Evolutionary conservation across 2,329 filamentous ascomycete species (phyloP).

Genomic region (Beauveria bassiana): DNA sequence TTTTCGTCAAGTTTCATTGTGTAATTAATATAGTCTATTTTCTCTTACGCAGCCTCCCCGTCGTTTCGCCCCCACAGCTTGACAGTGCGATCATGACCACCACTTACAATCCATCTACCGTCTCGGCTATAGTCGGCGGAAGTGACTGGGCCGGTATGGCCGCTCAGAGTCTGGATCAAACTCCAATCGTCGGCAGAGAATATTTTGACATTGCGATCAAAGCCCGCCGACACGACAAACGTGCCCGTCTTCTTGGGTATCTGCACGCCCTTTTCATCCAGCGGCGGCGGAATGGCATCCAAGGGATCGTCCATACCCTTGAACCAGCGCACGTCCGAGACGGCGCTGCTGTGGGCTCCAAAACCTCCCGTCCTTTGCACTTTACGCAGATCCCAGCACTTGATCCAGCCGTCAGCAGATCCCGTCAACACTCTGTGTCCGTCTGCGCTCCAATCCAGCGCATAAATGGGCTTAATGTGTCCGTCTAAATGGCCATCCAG

Average conservation of each 20-base stretch:
- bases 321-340: slow-evolving; percentile 91
- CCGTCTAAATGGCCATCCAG: slow-evolving; percentile 77
- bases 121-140: slow-evolving; percentile 84
- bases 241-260: slow-evolving; percentile 80
- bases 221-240: slow-evolving; percentile 84
- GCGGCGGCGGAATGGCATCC: slow-evolving; percentile 49
- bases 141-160: slow-evolving; percentile 86
- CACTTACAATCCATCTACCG: slow-evolving; percentile 87
- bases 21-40: no score
- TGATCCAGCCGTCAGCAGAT: slow-evolving; percentile 90
- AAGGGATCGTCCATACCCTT: slow-evolving; percentile 74
- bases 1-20: not conserved
- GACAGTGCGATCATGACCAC: slow-evolving; percentile 87
- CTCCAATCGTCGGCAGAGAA: slow-evolving; percentile 97
- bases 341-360: slow-evolving; percentile 83
- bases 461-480: slow-evolving; percentile 85
- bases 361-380: slow-evolving; percentile 77
- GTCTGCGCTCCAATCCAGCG: slow-evolving; percentile 85
- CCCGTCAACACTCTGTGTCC: slow-evolving; percentile 89
- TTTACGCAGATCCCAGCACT: slow-evolving; percentile 94
- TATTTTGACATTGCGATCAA: slow-evolving; percentile 91
- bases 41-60: slow-evolving; percentile 41
- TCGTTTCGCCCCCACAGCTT: slow-evolving; percentile 94
- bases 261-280: slow-evolving; percentile 57
- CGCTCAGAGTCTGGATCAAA: slow-evolving; percentile 75